phyloP scores from a whole-genome alignment of 1,284 basidiomycete species.

The Leccinum subfulvum region DNA sequence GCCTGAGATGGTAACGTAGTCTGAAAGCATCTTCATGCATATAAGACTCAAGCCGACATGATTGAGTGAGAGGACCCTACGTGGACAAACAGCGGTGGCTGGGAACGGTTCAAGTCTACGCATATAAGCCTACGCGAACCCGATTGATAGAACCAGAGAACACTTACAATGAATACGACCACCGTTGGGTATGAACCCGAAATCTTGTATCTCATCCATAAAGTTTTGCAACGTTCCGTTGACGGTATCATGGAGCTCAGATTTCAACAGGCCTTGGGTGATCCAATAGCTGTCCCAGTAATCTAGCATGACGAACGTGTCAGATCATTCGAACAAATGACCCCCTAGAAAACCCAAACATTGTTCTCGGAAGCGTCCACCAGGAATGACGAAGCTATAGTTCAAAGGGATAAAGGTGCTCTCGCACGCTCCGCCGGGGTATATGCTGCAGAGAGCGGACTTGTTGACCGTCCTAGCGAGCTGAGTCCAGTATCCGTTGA shows the following conservation, averaged over 20 bases:
- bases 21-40: slow-evolving; percentile 57
- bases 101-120: slow-evolving; percentile 81
- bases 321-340: slow-evolving; percentile 13
- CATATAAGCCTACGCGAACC: neutral
- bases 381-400: slow-evolving; percentile 87
- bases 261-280: slow-evolving; percentile 77
- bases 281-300: slow-evolving; percentile 92
- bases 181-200: slow-evolving; percentile 92
- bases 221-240: slow-evolving; percentile 85
- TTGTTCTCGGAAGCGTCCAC: slow-evolving; percentile 70
- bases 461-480: slow-evolving; percentile 76
- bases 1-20: slow-evolving; percentile 58
- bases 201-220: slow-evolving; percentile 82
- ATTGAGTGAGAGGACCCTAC: slow-evolving; percentile 37
- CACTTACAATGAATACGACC: slow-evolving; percentile 75
- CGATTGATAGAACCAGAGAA: slow-evolving; percentile 8
- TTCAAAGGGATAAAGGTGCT: slow-evolving; percentile 87
- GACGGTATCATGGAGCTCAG: slow-evolving; percentile 70
- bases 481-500: slow-evolving; percentile 81
- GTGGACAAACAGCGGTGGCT: slow-evolving; percentile 84
- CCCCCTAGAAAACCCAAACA: slow-evolving; percentile 41
- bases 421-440: slow-evolving; percentile 58
- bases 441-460: slow-evolving; percentile 60
- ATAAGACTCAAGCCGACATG: slow-evolving; percentile 2
- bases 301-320: slow-evolving; percentile 37